Percentiles rank a stretch among this genome's conserved stretches.
Evolutionary conservation across 1,284 basidiomycete species (phyloP).

Genomic region (Ganoderma resinaceum): DNA sequence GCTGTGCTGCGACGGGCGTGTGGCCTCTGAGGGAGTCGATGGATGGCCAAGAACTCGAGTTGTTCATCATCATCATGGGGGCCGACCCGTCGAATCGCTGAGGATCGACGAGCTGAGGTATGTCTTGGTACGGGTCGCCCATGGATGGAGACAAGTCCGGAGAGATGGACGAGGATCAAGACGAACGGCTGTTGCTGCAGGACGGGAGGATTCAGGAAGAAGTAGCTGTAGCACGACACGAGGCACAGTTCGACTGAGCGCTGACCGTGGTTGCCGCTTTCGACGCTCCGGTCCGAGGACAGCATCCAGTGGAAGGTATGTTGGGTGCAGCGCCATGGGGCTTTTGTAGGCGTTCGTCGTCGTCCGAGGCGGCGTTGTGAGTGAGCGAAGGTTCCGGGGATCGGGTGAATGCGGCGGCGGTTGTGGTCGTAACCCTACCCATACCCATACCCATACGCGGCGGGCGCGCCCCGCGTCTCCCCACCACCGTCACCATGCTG

Average conservation of each 20-base stretch:
- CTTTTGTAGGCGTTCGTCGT: slow-evolving; percentile 5
- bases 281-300: slow-evolving; percentile 17
- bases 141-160: slow-evolving; percentile 11
- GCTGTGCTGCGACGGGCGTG: slow-evolving; percentile 9
- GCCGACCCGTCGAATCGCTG: slow-evolving; percentile 8
- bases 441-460: not conserved
- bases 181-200: slow-evolving; percentile 11
- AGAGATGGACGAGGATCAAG: slow-evolving; percentile 27
- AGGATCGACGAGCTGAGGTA: slow-evolving; percentile 25
- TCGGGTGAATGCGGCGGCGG: not conserved
- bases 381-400: slow-evolving; percentile 2
- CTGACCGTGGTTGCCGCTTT: slow-evolving; percentile 17
- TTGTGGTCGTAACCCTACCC: not conserved
- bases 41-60: slow-evolving; percentile 5
- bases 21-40: slow-evolving; percentile 3
- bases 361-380: not conserved
- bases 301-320: not conserved
- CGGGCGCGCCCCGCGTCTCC: slow-evolving; percentile 5
- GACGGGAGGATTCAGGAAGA: not conserved
- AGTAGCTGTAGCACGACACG: slow-evolving; percentile 18
- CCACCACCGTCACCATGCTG: slow-evolving; percentile 24
- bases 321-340: not conserved
- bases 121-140: slow-evolving; percentile 23
- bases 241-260: slow-evolving; percentile 21
- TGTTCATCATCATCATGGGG: slow-evolving; percentile 14